Conservation (phyloP, 2,329 filamentous ascomycete genomes). For the Microcyclospora tardicrescens region DNA sequence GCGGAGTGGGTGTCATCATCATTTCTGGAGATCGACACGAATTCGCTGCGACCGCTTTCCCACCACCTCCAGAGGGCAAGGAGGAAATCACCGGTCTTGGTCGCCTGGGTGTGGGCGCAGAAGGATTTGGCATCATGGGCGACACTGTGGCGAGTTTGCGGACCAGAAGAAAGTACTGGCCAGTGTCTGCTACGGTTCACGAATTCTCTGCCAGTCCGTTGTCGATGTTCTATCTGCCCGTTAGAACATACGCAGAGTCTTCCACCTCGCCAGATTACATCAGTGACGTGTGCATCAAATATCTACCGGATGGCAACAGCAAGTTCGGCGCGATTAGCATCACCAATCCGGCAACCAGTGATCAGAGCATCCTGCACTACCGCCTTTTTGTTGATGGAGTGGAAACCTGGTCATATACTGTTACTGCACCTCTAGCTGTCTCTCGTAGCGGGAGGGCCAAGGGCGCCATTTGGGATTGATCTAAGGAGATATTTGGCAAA, state of each 20-base stretch:
- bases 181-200: conserved; percentile 54
- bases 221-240: conserved; percentile 84
- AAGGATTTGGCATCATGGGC: conserved; percentile 4
- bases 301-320: conserved; percentile 71
- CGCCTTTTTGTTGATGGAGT: conserved; percentile 69
- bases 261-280: conserved; percentile 44
- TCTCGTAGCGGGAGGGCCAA: conserved; percentile 29
- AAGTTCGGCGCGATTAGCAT: conserved; percentile 83
- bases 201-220: conserved; percentile 88
- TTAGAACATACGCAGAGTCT: conserved; percentile 65
- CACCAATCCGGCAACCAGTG: conserved; percentile 48
- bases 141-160: conserved; percentile 7
- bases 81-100: conserved; percentile 20
- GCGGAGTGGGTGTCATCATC: conserved; percentile 66
- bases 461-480: conserved; percentile 34
- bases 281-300: conserved; percentile 72
- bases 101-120: conserved; percentile 12
- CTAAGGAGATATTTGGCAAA: too few species aligned
- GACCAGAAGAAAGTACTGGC: conserved; percentile 36
- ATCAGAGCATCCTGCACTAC: conserved; percentile 65
- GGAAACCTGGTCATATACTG: conserved; percentile 56
- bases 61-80: conserved; percentile 42
- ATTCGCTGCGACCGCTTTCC: conserved; percentile 75
- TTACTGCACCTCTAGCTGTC: conserved; percentile 30
- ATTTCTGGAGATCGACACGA: conserved; percentile 92